These are phyloP conservation scores for Alopecurus myosuroides DNA, from an alignment of 176 grass and related monocot genomes.

Conservation along the genomic window DNA sequence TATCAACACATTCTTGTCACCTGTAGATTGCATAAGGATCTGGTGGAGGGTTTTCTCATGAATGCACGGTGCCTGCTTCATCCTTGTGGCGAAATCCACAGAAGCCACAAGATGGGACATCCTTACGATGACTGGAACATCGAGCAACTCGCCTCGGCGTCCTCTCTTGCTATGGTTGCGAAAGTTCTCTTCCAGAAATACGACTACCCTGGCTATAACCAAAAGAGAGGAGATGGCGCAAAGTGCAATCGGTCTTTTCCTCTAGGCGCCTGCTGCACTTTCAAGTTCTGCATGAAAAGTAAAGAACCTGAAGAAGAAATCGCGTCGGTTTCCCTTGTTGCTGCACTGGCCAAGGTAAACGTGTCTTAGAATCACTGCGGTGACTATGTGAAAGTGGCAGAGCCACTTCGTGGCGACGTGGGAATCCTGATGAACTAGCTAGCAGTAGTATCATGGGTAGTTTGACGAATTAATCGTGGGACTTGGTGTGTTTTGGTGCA, in stretches of 20 bases:
- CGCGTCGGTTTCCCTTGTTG: neutral
- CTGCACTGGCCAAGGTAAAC: neutral
- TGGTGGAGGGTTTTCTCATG: slow-evolving; percentile 22
- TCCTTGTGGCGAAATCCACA: slow-evolving; percentile 45
- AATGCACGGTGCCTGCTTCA: slow-evolving; percentile 24
- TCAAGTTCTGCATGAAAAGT: slow-evolving; percentile 18
- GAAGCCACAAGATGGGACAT: slow-evolving; percentile 37
- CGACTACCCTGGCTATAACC: slow-evolving; percentile 46
- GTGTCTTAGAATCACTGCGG: neutral
- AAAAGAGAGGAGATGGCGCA: slow-evolving; percentile 43
- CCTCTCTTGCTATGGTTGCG: slow-evolving; percentile 17
- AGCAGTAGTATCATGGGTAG: neutral
- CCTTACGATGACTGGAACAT: slow-evolving; percentile 32
- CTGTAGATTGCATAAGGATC: slow-evolving; percentile 30
- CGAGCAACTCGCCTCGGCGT: slow-evolving; percentile 5
- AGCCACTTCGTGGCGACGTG: neutral
- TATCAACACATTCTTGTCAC: neutral
- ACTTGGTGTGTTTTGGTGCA: neutral
- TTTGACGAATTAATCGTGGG: neutral
- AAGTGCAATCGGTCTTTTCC: slow-evolving; percentile 25
- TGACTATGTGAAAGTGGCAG: neutral
- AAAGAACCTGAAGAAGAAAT: neutral
- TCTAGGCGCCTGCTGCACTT: slow-evolving; percentile 30
- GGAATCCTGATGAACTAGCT: neutral
- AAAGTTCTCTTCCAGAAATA: slow-evolving; percentile 17